Conservation (phyloP, 2,329 filamentous ascomycete genomes). For the Cordyceps javanica region DNA sequence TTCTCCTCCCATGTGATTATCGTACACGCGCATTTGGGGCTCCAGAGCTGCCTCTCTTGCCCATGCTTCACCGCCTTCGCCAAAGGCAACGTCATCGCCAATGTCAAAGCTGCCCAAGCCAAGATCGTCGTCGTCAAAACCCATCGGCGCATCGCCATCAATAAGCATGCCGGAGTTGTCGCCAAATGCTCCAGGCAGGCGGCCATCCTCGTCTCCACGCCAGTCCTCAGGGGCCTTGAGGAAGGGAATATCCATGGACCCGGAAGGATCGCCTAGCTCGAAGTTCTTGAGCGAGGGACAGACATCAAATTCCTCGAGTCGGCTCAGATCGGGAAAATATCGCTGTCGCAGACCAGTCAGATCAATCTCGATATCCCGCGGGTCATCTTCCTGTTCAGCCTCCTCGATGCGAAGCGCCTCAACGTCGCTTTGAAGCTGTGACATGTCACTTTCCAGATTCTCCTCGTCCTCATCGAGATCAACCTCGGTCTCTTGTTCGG, state of each 20-base stretch:
- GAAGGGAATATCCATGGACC: conserved; percentile 84
- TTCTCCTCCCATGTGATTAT: conserved; percentile 58
- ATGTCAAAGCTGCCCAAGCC: conserved; percentile 66
- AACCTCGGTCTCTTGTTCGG: conserved; percentile 33
- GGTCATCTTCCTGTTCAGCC: conserved; percentile 36
- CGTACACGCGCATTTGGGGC: conserved; percentile 77
- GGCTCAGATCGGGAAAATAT: conserved; percentile 78
- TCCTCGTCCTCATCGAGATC: conserved; percentile 33
- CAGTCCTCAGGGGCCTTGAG: conserved; percentile 84
- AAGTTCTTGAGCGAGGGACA: conserved; percentile 94
- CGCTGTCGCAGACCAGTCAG: conserved; percentile 65
- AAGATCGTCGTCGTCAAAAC: conserved; percentile 67
- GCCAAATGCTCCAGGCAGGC: conserved; percentile 45
- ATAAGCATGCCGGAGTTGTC: conserved; percentile 77
- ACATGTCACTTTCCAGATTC: conserved; percentile 23
- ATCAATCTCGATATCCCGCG: conserved; percentile 64
- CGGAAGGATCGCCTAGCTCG: conserved; percentile 79
- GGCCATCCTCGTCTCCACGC: conserved; percentile 62
- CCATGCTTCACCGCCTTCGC: conserved; percentile 94
- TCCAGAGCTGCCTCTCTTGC: conserved; percentile 82
- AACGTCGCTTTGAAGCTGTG: conserved; percentile 15
- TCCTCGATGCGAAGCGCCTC: conserved; percentile 30
- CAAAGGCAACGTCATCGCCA: conserved; percentile 73
- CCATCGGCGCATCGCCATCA: conserved; percentile 77
- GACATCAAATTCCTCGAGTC: conserved; percentile 79